phyloP scores from a whole-genome alignment of 1,139 yeast genomes.

The Blastobotrys indianensis region DNA sequence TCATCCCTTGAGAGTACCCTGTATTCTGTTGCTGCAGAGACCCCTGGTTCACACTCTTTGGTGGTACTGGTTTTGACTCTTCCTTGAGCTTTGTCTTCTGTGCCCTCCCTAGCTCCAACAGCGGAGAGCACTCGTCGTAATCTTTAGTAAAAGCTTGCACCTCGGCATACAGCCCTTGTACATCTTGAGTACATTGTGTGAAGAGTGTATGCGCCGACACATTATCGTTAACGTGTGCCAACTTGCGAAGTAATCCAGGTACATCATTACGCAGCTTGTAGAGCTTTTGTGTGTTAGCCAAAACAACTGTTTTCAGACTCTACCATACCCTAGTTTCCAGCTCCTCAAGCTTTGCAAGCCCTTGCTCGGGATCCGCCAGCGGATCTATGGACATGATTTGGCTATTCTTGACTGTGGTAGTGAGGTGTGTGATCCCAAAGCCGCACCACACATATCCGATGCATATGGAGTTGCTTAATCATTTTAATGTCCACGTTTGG shows the following conservation, averaged over 20 bases:
- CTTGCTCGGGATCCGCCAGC: conserved; percentile 13
- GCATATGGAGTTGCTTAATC: too few species aligned
- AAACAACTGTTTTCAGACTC: background rate
- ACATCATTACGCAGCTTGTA: conserved; percentile 21
- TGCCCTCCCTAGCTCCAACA: conserved; percentile 8
- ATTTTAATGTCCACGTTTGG: too few species aligned
- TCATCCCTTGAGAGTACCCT: conserved; percentile 15
- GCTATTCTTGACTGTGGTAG: too few species aligned
- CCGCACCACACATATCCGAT: too few species aligned
- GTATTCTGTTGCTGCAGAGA: conserved; percentile 8
- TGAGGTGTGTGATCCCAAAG: too few species aligned
- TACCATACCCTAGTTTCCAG: conserved; percentile 18
- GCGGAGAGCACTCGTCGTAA: conserved; percentile 10
- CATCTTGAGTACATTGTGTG: conserved; percentile 11
- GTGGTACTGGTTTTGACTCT: conserved; percentile 6
- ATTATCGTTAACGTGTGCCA: conserved; percentile 24
- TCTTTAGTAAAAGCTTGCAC: conserved; percentile 13
- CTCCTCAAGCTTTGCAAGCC: conserved; percentile 17
- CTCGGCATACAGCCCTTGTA: conserved; percentile 12
- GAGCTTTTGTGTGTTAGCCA: conserved; percentile 13
- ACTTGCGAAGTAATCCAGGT: conserved; percentile 19
- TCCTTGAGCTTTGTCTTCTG: conserved; percentile 6
- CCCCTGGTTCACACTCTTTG: conserved; percentile 4
- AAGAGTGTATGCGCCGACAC: conserved; percentile 16
- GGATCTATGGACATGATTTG: too few species aligned